Base-by-base conservation (phyloP, 441 rosid genomes). In the Pelargonium citronellum region DNA sequence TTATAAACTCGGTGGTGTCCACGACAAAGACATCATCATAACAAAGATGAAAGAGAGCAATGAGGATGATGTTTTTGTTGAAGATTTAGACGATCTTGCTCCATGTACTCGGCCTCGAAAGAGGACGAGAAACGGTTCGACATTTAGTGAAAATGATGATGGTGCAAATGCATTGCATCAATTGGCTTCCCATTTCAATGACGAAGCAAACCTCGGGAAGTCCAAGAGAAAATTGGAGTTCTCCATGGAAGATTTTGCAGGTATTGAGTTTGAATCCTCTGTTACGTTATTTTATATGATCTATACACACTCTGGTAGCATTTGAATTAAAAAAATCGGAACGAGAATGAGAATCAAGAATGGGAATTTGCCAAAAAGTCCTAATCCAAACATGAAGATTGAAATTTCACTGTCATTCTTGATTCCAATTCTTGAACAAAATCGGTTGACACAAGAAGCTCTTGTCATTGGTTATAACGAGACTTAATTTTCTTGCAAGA, bases 1-100 rank as follows among this genome's bases (percentile, higher is more conserved):
- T 1, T 78, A 81, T 67, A 76, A 70, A n/a, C 11, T 15, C 3
- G 62, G 3, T 9, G 17, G 4, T 9, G 20, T 1, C 39, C 15
- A 24, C 12, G 15, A 24, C 10, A 13, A 10, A 22, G 1, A 12
- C 37, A 16, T 55, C 17, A 17, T 6, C 62, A 17, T 7, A 9
- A 12, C 27, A 0, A 55, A 55, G 62, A 55, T 5, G 5, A 17
- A 55, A 16, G 24, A 39, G 7, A 39, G 44, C 44, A 39, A 51
- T n/a, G 17, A 51, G 58, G n/a, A 12, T 51, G 16, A 24, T 1
- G 39, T 10, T 24, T 2, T 22, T 22, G 3, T 62, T 1, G 66
- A 24, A 62, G 11, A 22, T 22, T 8, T 5, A 0, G 66, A 62
- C 12, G 41, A 62, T 62, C 24, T 22, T 24, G 34, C 10, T 24